Evolutionary conservation across 2,329 filamentous ascomycete genomes (phyloP).

Genomic region (Zymoseptoria pseudotritici): DNA sequence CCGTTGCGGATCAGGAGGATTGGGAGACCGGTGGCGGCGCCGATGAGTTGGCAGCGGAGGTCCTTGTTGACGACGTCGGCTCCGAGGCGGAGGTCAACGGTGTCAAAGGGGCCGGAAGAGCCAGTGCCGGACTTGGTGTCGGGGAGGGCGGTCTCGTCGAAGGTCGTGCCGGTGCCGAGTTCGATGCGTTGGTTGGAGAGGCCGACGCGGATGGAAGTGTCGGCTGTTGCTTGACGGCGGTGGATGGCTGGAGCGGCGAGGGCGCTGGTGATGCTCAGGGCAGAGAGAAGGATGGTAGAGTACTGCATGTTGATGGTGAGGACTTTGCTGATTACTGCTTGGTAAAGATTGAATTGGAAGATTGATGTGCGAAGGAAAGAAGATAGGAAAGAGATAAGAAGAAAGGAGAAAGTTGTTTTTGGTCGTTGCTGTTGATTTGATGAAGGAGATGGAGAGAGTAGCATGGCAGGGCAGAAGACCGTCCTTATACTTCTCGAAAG

Average conservation of each 20-base stretch:
- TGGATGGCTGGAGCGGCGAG: constrained; percentile 6
- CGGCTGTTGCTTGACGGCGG: neutral
- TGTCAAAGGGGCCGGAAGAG: constrained; percentile 7
- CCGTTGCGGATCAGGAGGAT: constrained; percentile 9
- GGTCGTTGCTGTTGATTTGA: neutral
- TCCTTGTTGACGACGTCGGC: constrained; percentile 3
- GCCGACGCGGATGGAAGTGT: constrained; percentile 8
- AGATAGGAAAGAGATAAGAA: constrained; percentile 5
- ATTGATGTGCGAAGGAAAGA: neutral
- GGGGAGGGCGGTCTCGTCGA: constrained; percentile 6
- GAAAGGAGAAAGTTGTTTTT: neutral
- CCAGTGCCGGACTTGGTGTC: constrained; percentile 2
- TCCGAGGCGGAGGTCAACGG: constrained; percentile 9
- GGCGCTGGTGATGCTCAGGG: constrained; percentile 6
- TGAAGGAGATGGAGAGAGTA: neutral
- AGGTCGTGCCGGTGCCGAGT: constrained; percentile 6
- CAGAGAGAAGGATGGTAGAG: constrained; percentile 6
- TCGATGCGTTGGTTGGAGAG: constrained; percentile 3
- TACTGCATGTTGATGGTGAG: constrained; percentile 16
- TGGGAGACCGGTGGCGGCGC: constrained; percentile 5
- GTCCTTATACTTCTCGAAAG: neutral
- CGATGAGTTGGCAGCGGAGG: constrained; percentile 11
- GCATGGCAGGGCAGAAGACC: neutral
- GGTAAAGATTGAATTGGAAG: neutral
- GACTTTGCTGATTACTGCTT: neutral